A percentile compares a stretch with the other conserved stretches of the same genome.
These are phyloP conservation scores for Hygrophila difformis DNA, from an alignment of 257 asterid species.

Conservation along the genomic window DNA sequence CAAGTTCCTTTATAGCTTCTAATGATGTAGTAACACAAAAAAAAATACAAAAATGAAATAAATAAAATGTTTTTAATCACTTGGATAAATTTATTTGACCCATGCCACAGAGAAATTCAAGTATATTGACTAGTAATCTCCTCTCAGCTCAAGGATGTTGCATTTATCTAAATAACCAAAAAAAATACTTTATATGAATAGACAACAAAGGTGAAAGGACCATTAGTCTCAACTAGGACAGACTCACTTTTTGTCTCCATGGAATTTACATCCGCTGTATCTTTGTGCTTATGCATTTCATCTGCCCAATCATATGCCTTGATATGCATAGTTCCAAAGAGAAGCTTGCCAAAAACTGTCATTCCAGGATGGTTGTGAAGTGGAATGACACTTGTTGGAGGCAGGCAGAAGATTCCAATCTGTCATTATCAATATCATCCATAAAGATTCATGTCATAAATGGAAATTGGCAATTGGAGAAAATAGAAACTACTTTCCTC, in stretches of 20 bases:
- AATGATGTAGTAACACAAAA: too few species aligned
- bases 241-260: slow-evolving; percentile 30
- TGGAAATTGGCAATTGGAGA: background rate
- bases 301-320: slow-evolving; percentile 62
- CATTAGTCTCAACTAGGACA: slow-evolving; percentile 9
- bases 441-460: background rate
- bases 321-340: slow-evolving; percentile 86
- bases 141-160: too few species aligned
- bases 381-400: slow-evolving; percentile 77
- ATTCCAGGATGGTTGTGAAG: slow-evolving; percentile 93
- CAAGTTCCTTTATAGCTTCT: too few species aligned
- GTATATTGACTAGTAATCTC: too few species aligned
- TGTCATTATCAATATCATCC: slow-evolving; percentile 16
- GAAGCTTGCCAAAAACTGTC: slow-evolving; percentile 89
- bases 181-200: too few species aligned
- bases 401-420: slow-evolving; percentile 95
- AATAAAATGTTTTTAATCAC: too few species aligned
- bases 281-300: slow-evolving; percentile 19
- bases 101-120: too few species aligned
- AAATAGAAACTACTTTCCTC: background rate
- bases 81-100: too few species aligned
- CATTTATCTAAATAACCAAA: background rate
- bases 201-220: background rate
- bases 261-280: slow-evolving; percentile 11
- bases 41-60: too few species aligned